Conservation (phyloP, 768 basidiomycete species). For the Tulasnella sp. region DNA sequence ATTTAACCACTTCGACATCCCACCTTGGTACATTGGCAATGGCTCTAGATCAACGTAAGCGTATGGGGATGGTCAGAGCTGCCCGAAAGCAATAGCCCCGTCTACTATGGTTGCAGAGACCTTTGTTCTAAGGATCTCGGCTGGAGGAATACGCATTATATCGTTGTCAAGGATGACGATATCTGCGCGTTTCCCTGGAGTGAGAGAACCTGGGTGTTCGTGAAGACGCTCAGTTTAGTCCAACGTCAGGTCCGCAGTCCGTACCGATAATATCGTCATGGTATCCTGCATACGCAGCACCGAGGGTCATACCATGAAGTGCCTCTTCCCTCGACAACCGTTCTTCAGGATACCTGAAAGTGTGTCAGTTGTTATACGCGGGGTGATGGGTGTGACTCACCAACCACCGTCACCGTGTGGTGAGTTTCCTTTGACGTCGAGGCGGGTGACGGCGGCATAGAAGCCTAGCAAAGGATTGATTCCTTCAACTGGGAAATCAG, state of each 20-base stretch:
- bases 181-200: conserved; percentile 71
- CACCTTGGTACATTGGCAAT: too few species aligned
- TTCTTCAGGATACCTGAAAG: conserved; percentile 56
- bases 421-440: conserved; percentile 53
- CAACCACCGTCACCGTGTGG: conserved; percentile 79
- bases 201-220: conserved; percentile 70
- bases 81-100: conserved; percentile 54
- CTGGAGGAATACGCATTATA: conserved; percentile 51
- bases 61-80: too few species aligned
- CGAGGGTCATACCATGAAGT: conserved; percentile 68
- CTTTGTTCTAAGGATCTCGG: conserved; percentile 51
- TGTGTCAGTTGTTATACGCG: neutral
- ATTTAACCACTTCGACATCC: too few species aligned
- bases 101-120: conserved; percentile 67
- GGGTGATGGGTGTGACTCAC: conserved; percentile 30
- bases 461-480: conserved; percentile 84
- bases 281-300: conserved; percentile 81
- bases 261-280: conserved; percentile 33
- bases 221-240: conserved; percentile 3
- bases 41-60: too few species aligned
- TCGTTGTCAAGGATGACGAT: conserved; percentile 73
- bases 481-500: conserved; percentile 88
- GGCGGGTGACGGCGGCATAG: conserved; percentile 73
- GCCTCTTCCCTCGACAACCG: conserved; percentile 70
- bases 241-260: neutral